Conservation (phyloP, 2,329 filamentous ascomycete genomes). For the Colletotrichum acutatum region DNA sequence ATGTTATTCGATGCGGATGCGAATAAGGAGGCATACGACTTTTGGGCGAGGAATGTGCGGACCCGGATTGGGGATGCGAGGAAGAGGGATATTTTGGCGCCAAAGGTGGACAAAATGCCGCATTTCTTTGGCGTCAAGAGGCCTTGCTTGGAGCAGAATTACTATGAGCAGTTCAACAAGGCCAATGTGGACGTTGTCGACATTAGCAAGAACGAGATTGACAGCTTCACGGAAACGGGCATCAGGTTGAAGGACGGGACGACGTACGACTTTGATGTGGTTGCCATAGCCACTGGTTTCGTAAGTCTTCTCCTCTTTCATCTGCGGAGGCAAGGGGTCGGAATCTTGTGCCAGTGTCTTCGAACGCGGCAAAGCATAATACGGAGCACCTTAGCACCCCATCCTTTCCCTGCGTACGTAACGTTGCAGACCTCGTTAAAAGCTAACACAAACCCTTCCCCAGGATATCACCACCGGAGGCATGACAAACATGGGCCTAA, state of each 20-base stretch:
- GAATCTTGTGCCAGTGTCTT: background rate
- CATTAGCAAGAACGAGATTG: slow-evolving; percentile 52
- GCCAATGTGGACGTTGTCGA: slow-evolving; percentile 55
- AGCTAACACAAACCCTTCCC: background rate
- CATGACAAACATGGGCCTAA: slow-evolving; percentile 57
- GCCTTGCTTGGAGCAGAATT: slow-evolving; percentile 53
- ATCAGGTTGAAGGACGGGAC: slow-evolving; percentile 53
- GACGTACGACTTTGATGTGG: slow-evolving; percentile 54
- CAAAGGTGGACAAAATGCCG: slow-evolving; percentile 54
- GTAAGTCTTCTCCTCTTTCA: slow-evolving; percentile 42
- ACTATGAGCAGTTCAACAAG: slow-evolving; percentile 61
- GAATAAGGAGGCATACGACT: slow-evolving; percentile 65
- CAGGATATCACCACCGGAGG: slow-evolving; percentile 38
- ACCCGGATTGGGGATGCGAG: slow-evolving; percentile 60
- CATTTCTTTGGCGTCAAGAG: slow-evolving; percentile 67
- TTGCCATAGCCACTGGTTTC: slow-evolving; percentile 59
- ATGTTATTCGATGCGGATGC: slow-evolving; percentile 55
- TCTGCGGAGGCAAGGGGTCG: background rate
- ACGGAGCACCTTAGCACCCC: too few relatives aligned
- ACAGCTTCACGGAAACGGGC: slow-evolving; percentile 53
- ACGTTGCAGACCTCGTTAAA: background rate
- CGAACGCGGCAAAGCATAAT: background rate
- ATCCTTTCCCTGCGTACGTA: background rate
- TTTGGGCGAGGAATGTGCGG: slow-evolving; percentile 64
- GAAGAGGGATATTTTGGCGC: slow-evolving; percentile 63